A percentile compares a stretch with the other conserved stretches of the same genome.
phyloP scores from a whole-genome alignment of 495 filamentous ascomycete species.

The Hyaloscypha finlandica region DNA sequence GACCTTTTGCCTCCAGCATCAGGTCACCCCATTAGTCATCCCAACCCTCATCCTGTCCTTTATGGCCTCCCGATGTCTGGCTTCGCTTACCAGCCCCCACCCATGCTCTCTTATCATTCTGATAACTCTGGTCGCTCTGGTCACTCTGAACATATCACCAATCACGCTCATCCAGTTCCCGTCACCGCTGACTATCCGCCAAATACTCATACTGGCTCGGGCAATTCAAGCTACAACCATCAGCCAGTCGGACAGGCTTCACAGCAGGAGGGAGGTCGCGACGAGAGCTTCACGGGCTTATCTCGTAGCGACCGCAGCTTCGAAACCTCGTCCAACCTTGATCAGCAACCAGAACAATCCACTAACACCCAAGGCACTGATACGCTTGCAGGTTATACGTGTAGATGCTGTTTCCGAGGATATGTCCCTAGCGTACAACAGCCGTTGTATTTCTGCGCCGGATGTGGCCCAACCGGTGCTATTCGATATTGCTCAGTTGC shows the following conservation, averaged over 20 bases:
- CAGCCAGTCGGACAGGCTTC: background rate
- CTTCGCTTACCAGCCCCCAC: background rate
- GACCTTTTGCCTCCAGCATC: background rate
- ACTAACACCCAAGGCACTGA: background rate
- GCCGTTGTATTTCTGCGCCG: conserved; percentile 16
- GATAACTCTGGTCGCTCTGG: background rate
- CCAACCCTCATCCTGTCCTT: background rate
- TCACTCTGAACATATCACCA: background rate
- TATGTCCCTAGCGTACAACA: background rate
- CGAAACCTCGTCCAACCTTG: background rate
- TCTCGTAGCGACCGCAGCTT: background rate
- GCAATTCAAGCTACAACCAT: background rate
- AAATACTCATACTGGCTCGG: background rate
- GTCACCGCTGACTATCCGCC: background rate
- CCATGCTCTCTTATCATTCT: background rate
- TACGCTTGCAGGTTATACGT: background rate
- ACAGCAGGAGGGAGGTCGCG: background rate
- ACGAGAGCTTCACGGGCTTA: background rate
- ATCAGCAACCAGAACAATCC: background rate
- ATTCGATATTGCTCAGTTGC: conserved; percentile 22
- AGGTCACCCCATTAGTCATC: background rate
- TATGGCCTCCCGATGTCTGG: background rate
- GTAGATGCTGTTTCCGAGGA: background rate
- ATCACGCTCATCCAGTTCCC: background rate
- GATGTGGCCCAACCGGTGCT: conserved; percentile 17